A percentile compares a stretch with the other conserved stretches of the same genome.
These are phyloP conservation scores for Pseudonitzschia delicatissima DNA, from an alignment of 108 stramenopile genomes.

Conservation along the genomic window DNA sequence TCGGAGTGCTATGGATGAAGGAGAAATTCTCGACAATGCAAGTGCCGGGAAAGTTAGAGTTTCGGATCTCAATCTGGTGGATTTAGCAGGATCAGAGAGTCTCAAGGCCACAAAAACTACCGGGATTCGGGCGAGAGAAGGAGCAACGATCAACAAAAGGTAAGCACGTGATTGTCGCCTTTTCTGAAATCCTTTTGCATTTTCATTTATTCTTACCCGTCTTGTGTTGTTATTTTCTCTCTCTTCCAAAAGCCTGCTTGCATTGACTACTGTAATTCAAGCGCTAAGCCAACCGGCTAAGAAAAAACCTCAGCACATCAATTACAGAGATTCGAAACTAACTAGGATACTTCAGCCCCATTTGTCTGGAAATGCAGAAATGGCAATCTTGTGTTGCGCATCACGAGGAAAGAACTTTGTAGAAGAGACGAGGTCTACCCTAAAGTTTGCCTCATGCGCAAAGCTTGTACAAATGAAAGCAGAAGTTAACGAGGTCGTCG, in stretches of 20 bases:
- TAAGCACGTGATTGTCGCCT: constrained; percentile 12
- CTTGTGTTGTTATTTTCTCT: background rate
- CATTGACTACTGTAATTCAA: constrained; percentile 80
- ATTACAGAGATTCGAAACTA: constrained; percentile 95
- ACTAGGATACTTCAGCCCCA: constrained; percentile 97
- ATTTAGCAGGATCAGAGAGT: constrained; percentile 89
- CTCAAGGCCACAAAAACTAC: constrained; percentile 49
- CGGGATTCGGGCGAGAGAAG: constrained; percentile 66
- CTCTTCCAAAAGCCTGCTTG: constrained; percentile 51
- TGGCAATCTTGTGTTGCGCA: constrained; percentile 94
- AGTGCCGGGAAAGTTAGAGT: too few relatives aligned
- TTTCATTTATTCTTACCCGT: background rate
- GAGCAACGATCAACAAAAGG: constrained; percentile 96
- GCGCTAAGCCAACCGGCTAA: constrained; percentile 41
- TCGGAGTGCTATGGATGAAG: constrained; percentile 15
- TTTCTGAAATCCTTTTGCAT: background rate
- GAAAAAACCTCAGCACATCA: constrained; percentile 53
- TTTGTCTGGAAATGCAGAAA: constrained; percentile 90
- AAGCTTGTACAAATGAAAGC: constrained; percentile 81
- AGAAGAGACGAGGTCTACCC: constrained; percentile 95
- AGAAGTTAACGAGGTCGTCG: constrained; percentile 72
- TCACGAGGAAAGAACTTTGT: constrained; percentile 80
- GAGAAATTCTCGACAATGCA: constrained; percentile 29
- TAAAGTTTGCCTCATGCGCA: constrained; percentile 93
- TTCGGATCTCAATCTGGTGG: constrained; percentile 80